Percentiles rank a stretch among this genome's conserved stretches.
phyloP scores from a whole-genome alignment of 805 yeast genomes.

The Komagataella pseudopastoris region DNA sequence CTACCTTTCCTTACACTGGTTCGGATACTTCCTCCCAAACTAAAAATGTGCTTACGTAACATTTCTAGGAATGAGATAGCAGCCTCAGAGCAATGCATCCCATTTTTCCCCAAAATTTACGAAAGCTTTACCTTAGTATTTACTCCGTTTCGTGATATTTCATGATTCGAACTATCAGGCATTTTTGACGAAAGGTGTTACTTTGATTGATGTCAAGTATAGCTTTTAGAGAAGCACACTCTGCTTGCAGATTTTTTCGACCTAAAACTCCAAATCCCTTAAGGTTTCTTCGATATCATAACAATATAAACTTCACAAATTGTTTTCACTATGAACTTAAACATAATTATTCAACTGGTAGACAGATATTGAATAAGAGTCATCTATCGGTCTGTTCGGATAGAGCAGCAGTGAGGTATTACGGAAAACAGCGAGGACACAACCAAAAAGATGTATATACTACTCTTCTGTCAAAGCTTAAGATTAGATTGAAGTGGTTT shows the following conservation, averaged over 20 bases:
- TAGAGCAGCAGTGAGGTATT: neutral
- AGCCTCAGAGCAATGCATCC: neutral
- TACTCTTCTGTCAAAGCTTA: neutral
- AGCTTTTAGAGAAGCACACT: neutral
- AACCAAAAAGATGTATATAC: neutral
- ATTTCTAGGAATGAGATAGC: no score
- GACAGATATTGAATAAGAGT: neutral
- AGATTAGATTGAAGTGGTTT: conserved; percentile 2
- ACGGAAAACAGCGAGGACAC: neutral
- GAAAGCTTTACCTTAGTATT: neutral
- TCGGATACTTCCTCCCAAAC: no score
- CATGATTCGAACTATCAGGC: neutral
- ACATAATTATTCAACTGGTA: neutral
- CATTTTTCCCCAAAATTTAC: neutral
- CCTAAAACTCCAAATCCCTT: neutral
- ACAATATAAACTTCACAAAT: neutral
- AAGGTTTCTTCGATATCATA: neutral
- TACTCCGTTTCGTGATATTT: neutral
- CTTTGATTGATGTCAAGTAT: neutral
- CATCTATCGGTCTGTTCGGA: neutral
- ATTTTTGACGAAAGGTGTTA: neutral
- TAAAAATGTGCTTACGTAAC: no score
- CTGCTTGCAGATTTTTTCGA: neutral
- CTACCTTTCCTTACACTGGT: no score
- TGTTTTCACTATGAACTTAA: no score